phyloP scores from a whole-genome alignment of 148 eudicot genomes.

The Rhododendron mucronatum region DNA sequence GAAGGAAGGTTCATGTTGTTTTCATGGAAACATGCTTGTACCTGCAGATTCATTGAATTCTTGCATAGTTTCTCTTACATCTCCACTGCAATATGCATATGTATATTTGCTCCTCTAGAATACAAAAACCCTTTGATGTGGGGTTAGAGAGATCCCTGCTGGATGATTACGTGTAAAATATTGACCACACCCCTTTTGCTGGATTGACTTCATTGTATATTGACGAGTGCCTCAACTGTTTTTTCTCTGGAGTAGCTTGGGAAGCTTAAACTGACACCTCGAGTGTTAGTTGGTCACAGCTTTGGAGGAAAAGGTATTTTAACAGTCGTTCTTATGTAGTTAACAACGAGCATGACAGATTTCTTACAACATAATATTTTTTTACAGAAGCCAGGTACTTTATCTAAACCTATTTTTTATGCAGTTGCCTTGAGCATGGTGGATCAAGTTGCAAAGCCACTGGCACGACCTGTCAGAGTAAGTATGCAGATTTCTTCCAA shows the following conservation, averaged over 20 bases:
- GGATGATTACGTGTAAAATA: neutral
- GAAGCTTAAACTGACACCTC: constrained; percentile 66
- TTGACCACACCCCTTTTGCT: neutral
- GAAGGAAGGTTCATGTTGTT: neutral
- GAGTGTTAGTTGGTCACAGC: constrained; percentile 91
- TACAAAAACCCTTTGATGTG: neutral
- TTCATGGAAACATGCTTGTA: neutral
- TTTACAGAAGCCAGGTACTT: constrained; percentile 11
- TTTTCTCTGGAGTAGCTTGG: constrained; percentile 43
- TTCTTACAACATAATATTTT: neutral
- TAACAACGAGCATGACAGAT: neutral
- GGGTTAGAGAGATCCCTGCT: neutral
- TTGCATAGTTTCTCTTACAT: neutral
- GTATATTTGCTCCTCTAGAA: neutral
- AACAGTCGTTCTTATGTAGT: neutral
- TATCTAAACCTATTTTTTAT: constrained; percentile 8
- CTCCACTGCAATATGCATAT: neutral
- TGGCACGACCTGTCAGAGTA: constrained; percentile 87
- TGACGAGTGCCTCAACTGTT: neutral
- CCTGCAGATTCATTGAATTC: neutral
- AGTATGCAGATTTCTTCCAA: constrained; percentile 16
- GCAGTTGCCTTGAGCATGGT: constrained; percentile 97
- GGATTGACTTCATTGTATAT: neutral
- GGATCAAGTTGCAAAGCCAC: constrained; percentile 91
- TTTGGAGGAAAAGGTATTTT: constrained; percentile 92